Evolutionary conservation across 1,139 yeast species (phyloP).

Genomic region (Arxiozyma heterogenica): DNA sequence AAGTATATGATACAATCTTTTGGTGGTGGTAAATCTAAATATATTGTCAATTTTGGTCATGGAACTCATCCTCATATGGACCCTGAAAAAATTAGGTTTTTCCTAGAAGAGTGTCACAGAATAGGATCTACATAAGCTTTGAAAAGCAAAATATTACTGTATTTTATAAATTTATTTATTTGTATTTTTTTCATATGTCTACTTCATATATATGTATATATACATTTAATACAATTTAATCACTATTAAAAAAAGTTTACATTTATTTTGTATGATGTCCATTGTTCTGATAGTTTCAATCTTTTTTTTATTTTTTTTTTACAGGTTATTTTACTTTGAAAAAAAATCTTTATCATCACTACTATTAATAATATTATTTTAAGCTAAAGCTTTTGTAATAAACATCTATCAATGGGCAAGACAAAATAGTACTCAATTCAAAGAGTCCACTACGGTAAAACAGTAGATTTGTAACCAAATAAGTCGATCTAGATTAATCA

Average conservation of each 20-base stretch:
- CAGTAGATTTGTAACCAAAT: too few species aligned
- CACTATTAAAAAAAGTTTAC: neutral
- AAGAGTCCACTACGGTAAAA: neutral
- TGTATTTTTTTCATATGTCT: neutral
- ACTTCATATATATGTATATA: neutral
- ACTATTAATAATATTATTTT: too few species aligned
- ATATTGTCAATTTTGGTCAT: conserved; percentile 91
- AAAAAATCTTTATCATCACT: too few species aligned
- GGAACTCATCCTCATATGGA: conserved; percentile 98
- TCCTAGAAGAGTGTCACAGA: conserved; percentile 80
- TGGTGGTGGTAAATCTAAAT: conserved; percentile 84
- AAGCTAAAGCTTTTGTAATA: too few species aligned
- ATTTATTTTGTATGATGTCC: neutral
- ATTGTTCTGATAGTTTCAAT: too few species aligned
- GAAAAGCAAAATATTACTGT: neutral
- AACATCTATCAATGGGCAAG: too few species aligned
- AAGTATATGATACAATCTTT: conserved; percentile 82
- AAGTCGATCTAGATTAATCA: neutral
- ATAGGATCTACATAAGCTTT: conserved; percentile 39
- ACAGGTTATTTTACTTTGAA: neutral
- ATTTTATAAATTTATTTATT: neutral
- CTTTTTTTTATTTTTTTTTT: too few species aligned
- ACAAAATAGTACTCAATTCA: too few species aligned
- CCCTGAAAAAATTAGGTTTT: conserved; percentile 77
- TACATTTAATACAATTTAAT: neutral